Evolutionary conservation across 495 filamentous ascomycete species (phyloP).

Genomic region (Hyaloscypha variabilis): DNA sequence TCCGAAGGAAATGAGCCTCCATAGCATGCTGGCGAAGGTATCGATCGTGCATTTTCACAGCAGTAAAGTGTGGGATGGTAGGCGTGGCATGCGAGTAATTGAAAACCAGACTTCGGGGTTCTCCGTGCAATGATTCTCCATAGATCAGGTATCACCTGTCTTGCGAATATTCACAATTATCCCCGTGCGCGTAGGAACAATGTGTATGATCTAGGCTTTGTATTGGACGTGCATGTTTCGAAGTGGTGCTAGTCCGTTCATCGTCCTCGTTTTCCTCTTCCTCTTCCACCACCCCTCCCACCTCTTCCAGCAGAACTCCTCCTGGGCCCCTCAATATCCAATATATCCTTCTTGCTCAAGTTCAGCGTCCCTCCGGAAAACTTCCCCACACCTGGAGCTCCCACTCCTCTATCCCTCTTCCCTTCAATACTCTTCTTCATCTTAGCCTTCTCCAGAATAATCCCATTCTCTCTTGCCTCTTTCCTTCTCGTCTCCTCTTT

Average conservation of each 20-base stretch:
- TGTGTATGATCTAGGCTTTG: too few relatives aligned
- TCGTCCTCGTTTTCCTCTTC: conserved; percentile 24
- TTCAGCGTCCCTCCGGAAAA: conserved; percentile 78
- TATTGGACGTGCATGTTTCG: too few relatives aligned
- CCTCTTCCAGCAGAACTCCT: conserved; percentile 32
- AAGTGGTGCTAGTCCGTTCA: background rate
- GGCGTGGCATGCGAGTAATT: too few relatives aligned
- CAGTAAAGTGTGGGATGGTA: too few relatives aligned
- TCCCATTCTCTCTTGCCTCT: conserved; percentile 87
- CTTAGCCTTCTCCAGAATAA: conserved; percentile 75
- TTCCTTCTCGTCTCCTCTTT: conserved; percentile 71
- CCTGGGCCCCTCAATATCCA: conserved; percentile 60
- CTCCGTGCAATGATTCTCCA: too few relatives aligned
- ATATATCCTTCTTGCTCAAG: conserved; percentile 76
- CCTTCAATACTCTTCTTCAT: conserved; percentile 42
- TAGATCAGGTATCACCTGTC: too few relatives aligned
- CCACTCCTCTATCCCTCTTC: conserved; percentile 67
- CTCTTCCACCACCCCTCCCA: conserved; percentile 33
- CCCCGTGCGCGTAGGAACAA: too few relatives aligned
- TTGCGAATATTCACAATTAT: too few relatives aligned
- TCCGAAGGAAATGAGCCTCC: too few relatives aligned
- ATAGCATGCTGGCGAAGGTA: too few relatives aligned
- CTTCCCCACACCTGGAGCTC: conserved; percentile 75
- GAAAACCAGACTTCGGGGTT: too few relatives aligned
- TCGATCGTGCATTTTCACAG: too few relatives aligned